Conservation (phyloP, 495 filamentous ascomycete genomes). For the Hypoxylon crocopeplum region DNA sequence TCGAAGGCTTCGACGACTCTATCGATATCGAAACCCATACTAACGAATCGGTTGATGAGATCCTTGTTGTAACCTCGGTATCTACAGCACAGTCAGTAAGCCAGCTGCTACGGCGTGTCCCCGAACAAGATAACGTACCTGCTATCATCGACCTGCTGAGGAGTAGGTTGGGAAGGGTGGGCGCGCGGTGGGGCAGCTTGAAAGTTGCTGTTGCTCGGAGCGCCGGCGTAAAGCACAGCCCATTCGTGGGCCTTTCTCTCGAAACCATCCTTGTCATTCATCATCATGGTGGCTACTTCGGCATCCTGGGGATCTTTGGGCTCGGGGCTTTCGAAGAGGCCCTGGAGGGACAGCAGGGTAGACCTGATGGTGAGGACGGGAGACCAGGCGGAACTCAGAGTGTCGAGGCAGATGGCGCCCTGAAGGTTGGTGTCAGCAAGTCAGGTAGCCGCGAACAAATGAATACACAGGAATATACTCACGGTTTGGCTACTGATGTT, state of each 20-base stretch:
- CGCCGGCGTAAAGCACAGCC: constrained; percentile 84
- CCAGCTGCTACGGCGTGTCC: not conserved
- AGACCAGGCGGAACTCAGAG: constrained; percentile 87
- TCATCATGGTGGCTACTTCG: constrained; percentile 91
- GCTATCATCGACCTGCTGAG: constrained; percentile 44
- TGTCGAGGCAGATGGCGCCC: constrained; percentile 98
- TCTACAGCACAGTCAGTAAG: constrained; percentile 50
- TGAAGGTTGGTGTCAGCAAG: constrained; percentile 41
- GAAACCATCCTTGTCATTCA: constrained; percentile 78
- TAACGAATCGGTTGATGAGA: constrained; percentile 85
- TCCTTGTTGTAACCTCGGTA: constrained; percentile 90
- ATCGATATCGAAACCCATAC: constrained; percentile 94
- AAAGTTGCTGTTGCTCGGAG: constrained; percentile 61
- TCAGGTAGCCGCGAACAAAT: not conserved
- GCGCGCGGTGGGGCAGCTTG: constrained; percentile 29
- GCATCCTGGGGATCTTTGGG: constrained; percentile 97
- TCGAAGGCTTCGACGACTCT: constrained; percentile 85
- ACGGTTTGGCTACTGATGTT: constrained; percentile 97
- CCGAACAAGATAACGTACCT: constrained; percentile 39
- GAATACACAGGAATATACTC: constrained; percentile 41
- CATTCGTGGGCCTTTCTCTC: constrained; percentile 86
- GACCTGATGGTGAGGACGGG: constrained; percentile 96
- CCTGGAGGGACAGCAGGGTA: constrained; percentile 89
- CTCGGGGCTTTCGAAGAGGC: constrained; percentile 90
- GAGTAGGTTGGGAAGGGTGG: not conserved